A percentile compares a stretch with the other conserved stretches of the same genome.
Conservation (phyloP, 2,329 filamentous ascomycete species). For the Claviceps pazoutovae region DNA sequence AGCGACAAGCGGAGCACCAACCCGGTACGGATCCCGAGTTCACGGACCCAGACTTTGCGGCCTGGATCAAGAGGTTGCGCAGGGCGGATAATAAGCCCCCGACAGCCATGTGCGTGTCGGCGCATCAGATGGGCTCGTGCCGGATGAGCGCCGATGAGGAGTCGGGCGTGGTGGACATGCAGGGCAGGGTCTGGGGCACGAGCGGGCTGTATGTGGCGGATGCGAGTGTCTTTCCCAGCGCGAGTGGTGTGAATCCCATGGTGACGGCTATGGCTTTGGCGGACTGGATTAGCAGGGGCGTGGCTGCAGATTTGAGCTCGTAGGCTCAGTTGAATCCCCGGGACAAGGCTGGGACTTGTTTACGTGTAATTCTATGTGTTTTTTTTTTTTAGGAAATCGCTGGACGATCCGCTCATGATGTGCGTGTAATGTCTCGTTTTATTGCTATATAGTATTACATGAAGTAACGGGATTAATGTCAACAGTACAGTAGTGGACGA, state of each 20-base stretch:
- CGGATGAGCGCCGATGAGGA: slow-evolving; percentile 47
- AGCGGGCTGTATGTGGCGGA: slow-evolving; percentile 57
- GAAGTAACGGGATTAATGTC: too few relatives aligned
- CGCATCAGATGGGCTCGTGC: slow-evolving; percentile 71
- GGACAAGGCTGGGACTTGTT: too few relatives aligned
- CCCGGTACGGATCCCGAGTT: slow-evolving; percentile 27
- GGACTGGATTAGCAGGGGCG: slow-evolving; percentile 47
- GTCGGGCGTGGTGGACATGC: slow-evolving; percentile 43
- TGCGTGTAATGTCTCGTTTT: too few relatives aligned
- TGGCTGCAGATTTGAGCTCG: slow-evolving; percentile 16
- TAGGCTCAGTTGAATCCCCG: too few relatives aligned
- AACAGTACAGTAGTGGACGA: too few relatives aligned
- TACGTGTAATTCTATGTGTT: too few relatives aligned
- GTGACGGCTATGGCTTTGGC: slow-evolving; percentile 59
- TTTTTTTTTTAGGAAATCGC: too few relatives aligned
- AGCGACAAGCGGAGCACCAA: slow-evolving; percentile 9
- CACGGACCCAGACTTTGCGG: slow-evolving; percentile 44
- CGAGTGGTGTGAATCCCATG: slow-evolving; percentile 74
- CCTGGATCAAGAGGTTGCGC: slow-evolving; percentile 43
- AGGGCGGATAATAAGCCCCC: slow-evolving; percentile 36
- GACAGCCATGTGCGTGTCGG: slow-evolving; percentile 45
- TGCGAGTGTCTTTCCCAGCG: slow-evolving; percentile 61
- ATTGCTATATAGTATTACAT: too few relatives aligned
- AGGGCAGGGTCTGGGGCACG: slow-evolving; percentile 50
- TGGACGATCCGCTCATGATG: too few relatives aligned